Conservation (phyloP, 352 stramenopile species). For the Phytopythium sindhum region DNA sequence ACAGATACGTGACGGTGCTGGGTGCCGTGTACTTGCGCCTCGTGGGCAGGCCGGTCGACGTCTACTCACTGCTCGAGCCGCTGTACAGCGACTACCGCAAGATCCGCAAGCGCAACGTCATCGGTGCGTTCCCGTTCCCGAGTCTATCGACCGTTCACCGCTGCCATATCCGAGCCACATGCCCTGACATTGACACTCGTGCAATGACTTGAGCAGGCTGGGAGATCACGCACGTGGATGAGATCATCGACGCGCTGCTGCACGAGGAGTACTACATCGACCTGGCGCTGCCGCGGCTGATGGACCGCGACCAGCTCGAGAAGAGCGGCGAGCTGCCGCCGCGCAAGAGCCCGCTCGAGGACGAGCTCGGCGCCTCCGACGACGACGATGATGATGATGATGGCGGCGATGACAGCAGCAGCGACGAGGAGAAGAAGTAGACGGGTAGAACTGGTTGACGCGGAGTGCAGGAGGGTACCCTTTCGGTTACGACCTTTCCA, state of each 20-base stretch:
- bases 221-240: conserved; percentile 95
- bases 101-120: conserved; percentile 81
- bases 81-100: conserved; percentile 97
- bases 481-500: not conserved
- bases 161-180: too few species aligned
- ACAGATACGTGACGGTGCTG: conserved; percentile 91
- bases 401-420: conserved; percentile 16
- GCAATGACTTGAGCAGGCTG: conserved; percentile 41
- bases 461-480: not conserved
- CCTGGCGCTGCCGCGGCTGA: conserved; percentile 92
- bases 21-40: conserved; percentile 96
- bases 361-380: conserved; percentile 51
- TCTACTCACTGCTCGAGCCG: conserved; percentile 94
- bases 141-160: not conserved
- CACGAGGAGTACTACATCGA: conserved; percentile 91
- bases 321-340: conserved; percentile 58
- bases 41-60: conserved; percentile 89
- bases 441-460: not conserved
- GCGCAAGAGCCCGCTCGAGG: conserved; percentile 70
- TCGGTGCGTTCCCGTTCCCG: conserved; percentile 35
- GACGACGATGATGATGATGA: conserved; percentile 16
- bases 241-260: conserved; percentile 95
- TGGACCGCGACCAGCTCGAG: conserved; percentile 85
- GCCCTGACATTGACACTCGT: not conserved
- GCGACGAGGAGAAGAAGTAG: conserved; percentile 13